These are phyloP conservation scores for Ophiostoma piceae DNA, from an alignment of 2,329 filamentous ascomycete species.

Conservation along the genomic window DNA sequence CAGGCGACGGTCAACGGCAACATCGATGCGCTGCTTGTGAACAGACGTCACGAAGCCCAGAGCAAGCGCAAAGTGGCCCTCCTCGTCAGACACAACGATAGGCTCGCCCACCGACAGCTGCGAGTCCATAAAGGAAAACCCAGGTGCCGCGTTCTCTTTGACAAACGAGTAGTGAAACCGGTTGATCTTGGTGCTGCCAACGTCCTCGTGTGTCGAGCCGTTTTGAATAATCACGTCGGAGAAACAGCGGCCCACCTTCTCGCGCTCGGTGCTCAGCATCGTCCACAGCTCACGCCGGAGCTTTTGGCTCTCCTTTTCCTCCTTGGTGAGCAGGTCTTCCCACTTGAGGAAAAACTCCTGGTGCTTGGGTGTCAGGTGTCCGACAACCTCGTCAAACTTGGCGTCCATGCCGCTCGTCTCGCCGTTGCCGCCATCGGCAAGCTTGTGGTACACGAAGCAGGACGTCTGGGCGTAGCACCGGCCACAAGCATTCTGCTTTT, in stretches of 20 bases:
- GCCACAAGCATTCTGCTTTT: slow-evolving; percentile 73
- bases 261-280: slow-evolving; percentile 82
- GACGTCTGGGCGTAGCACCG: slow-evolving; percentile 85
- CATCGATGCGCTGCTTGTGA: slow-evolving; percentile 68
- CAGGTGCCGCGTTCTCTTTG: slow-evolving; percentile 54
- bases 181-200: slow-evolving; percentile 75
- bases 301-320: slow-evolving; percentile 85
- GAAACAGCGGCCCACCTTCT: slow-evolving; percentile 85
- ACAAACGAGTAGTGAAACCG: slow-evolving; percentile 80
- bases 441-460: slow-evolving; percentile 90
- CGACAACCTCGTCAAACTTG: slow-evolving; percentile 75
- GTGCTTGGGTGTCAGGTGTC: slow-evolving; percentile 68
- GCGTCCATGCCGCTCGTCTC: slow-evolving; percentile 75
- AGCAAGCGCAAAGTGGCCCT: slow-evolving; percentile 89
- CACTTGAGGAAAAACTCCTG: slow-evolving; percentile 87
- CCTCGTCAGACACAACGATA: slow-evolving; percentile 91
- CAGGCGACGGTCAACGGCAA: slow-evolving; percentile 83
- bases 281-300: slow-evolving; percentile 91
- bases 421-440: slow-evolving; percentile 76
- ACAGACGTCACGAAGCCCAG: slow-evolving; percentile 84
- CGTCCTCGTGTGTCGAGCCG: slow-evolving; percentile 65
- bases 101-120: slow-evolving; percentile 84
- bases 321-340: slow-evolving; percentile 88
- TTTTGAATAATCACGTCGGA: slow-evolving; percentile 78
- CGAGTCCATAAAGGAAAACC: slow-evolving; percentile 85